A percentile compares a stretch with the other conserved stretches of the same genome.
Evolutionary conservation across 441 rosid genomes (phyloP).

Genomic region (Metrosideros polymorpha): DNA sequence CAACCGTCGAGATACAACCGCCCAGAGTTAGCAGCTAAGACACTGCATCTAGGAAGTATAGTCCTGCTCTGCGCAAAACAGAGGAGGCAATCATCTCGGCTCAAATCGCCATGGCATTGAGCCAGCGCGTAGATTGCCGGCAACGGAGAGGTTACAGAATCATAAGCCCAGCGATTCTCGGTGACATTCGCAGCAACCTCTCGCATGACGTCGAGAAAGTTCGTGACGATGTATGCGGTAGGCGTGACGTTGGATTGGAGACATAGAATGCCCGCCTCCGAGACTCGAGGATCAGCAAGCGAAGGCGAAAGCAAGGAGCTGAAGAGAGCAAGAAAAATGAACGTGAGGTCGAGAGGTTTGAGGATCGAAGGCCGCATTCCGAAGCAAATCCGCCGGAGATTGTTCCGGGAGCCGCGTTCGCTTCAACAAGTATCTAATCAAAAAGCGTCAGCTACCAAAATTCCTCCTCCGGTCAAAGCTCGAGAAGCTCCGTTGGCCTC

Average conservation of each 20-base stretch:
- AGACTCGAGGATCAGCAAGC: background rate
- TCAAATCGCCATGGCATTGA: slow-evolving; percentile 6
- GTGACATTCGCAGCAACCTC: background rate
- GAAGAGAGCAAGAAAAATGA: background rate
- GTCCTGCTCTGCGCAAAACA: slow-evolving; percentile 5
- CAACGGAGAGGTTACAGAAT: background rate
- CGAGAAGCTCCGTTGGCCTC: background rate
- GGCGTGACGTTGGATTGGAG: background rate
- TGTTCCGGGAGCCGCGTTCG: background rate
- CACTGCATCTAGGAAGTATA: background rate
- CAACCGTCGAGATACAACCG: slow-evolving; percentile 14
- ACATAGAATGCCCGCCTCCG: slow-evolving; percentile 2
- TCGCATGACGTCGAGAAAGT: background rate
- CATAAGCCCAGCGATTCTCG: background rate
- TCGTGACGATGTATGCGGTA: background rate
- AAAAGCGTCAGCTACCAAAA: background rate
- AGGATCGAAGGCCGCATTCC: background rate
- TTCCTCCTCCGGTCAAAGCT: background rate
- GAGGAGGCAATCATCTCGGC: background rate
- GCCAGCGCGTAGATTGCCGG: background rate
- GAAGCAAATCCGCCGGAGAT: background rate
- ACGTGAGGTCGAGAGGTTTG: background rate
- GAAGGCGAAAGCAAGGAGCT: background rate
- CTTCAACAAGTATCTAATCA: background rate
- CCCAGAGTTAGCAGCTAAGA: background rate